Percentiles rank a stretch among this genome's conserved stretches.
phyloP scores from a whole-genome alignment of 2,329 filamentous ascomycete genomes.

The Fusarium abutilonis region DNA sequence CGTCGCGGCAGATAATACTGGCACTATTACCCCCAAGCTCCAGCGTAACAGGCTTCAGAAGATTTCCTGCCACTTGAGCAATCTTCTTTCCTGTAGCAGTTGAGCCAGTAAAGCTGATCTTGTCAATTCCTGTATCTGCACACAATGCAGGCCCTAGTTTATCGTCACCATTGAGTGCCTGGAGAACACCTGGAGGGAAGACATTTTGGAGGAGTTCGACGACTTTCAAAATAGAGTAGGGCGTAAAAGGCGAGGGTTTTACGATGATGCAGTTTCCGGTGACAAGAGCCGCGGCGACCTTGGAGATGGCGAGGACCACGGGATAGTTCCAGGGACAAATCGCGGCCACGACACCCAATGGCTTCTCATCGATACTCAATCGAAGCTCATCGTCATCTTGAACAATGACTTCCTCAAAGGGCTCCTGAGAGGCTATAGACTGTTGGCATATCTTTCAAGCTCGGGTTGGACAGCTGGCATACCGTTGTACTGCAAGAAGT shows the following conservation, averaged over 20 bases:
- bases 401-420: neutral
- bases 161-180: slow-evolving; percentile 68
- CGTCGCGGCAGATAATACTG: slow-evolving; percentile 65
- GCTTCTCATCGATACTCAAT: slow-evolving; percentile 24
- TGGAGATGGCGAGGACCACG: slow-evolving; percentile 59
- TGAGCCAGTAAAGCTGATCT: slow-evolving; percentile 72
- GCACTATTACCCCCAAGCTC: slow-evolving; percentile 70
- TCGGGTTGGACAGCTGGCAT: accelerated
- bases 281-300: slow-evolving; percentile 65
- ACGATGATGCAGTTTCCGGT: slow-evolving; percentile 65
- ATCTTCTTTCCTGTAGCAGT: slow-evolving; percentile 68
- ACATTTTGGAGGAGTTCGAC: slow-evolving; percentile 64
- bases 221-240: slow-evolving; percentile 66
- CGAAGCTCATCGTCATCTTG: slow-evolving; percentile 5
- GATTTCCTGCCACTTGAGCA: slow-evolving; percentile 62
- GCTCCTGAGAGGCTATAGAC: neutral
- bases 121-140: slow-evolving; percentile 65
- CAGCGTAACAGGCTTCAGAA: slow-evolving; percentile 68
- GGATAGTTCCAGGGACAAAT: slow-evolving; percentile 68
- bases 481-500: slow-evolving; percentile 10
- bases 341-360: slow-evolving; percentile 55
- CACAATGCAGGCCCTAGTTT: slow-evolving; percentile 67
- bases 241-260: slow-evolving; percentile 67
- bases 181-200: slow-evolving; percentile 69
- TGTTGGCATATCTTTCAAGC: neutral